These are phyloP conservation scores for Eucalyptus sp. DNA, from an alignment of 345 rosid species.

Conservation along the genomic window DNA sequence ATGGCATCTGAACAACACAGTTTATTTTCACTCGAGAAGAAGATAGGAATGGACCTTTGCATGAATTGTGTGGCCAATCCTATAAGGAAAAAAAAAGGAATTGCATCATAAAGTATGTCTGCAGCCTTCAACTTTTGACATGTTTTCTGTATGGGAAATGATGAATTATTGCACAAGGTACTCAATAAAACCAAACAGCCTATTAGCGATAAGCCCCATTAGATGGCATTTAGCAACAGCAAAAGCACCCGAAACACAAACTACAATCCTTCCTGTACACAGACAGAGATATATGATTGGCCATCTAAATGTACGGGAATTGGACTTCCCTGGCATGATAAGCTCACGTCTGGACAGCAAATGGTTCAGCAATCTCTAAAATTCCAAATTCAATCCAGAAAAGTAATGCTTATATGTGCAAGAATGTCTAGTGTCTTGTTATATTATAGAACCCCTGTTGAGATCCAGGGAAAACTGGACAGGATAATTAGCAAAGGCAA, in stretches of 20 bases:
- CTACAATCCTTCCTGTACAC: background rate
- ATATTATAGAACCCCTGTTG: background rate
- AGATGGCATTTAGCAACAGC: background rate
- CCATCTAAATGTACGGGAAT: background rate
- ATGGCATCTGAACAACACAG: background rate
- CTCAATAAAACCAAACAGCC: background rate
- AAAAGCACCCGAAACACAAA: background rate
- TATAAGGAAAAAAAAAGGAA: slow-evolving; percentile 61
- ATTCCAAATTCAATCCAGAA: background rate
- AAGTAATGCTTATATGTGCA: background rate
- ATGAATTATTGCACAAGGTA: background rate
- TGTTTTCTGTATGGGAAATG: slow-evolving; percentile 43
- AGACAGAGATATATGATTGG: background rate
- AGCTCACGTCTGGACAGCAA: background rate
- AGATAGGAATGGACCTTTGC: slow-evolving; percentile 36
- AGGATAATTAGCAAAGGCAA: background rate
- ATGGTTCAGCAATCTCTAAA: background rate
- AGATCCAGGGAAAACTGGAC: background rate
- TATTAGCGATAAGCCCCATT: background rate
- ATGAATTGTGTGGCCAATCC: slow-evolving; percentile 74
- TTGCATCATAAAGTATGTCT: slow-evolving; percentile 58
- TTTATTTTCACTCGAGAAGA: background rate
- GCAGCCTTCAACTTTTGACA: slow-evolving; percentile 60
- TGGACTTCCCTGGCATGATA: background rate
- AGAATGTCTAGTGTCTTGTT: background rate